Conservation (phyloP, 179 eudicot species). For the Silene noctiflora region DNA sequence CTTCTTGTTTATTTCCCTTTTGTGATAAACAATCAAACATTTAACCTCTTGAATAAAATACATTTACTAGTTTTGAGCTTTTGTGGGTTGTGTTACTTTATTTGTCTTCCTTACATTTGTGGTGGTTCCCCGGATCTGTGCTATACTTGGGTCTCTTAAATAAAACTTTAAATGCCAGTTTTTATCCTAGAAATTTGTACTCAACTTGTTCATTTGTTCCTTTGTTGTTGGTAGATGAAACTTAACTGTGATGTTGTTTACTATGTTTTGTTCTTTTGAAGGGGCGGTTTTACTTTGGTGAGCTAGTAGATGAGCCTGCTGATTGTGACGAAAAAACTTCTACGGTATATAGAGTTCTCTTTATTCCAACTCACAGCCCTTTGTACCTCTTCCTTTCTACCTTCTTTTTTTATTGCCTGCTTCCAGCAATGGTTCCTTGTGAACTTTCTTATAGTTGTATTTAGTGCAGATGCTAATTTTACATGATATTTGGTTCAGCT, state of each 20-base stretch:
- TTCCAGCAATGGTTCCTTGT: not conserved
- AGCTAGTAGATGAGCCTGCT: slow-evolving; percentile 52
- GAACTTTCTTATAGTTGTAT: not conserved
- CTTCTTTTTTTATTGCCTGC: not conserved
- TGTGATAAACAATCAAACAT: not conserved
- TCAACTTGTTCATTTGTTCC: not conserved
- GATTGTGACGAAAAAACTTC: slow-evolving; percentile 66
- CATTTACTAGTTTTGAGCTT: not conserved
- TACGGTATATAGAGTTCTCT: slow-evolving; percentile 36
- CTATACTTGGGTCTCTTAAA: not conserved
- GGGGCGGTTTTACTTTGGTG: slow-evolving; percentile 93
- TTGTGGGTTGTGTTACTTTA: not conserved
- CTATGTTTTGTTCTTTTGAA: slow-evolving; percentile 26
- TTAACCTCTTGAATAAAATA: not conserved
- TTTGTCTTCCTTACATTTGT: not conserved
- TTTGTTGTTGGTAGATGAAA: not conserved
- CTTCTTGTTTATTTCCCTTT: not conserved
- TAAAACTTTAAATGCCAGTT: not conserved
- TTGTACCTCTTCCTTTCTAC: too few relatives aligned
- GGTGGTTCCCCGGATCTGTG: not conserved
- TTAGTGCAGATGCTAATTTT: slow-evolving; percentile 13
- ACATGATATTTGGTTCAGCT: slow-evolving; percentile 40
- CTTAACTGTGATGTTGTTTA: not conserved
- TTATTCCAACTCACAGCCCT: not conserved
- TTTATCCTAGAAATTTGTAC: not conserved